Percentiles rank a stretch among this genome's conserved stretches.
These are phyloP conservation scores for Neospermospora avenae DNA, from an alignment of 2,329 filamentous ascomycete genomes.

Conservation along the genomic window DNA sequence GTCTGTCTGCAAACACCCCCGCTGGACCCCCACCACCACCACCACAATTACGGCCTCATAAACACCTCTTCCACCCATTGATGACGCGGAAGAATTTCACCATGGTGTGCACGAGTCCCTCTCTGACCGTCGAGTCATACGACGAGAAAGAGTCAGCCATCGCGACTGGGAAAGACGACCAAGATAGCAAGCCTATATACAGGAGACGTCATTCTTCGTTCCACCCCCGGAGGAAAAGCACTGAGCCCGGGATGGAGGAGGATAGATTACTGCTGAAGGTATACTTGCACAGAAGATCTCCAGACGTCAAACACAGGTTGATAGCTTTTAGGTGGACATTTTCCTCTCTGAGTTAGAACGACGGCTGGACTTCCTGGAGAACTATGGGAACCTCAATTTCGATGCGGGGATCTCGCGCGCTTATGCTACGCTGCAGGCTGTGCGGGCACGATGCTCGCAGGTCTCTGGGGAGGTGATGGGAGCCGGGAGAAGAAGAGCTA, in stretches of 20 bases:
- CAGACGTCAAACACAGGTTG: background rate
- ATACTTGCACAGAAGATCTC: conserved; percentile 12
- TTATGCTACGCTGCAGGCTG: conserved; percentile 80
- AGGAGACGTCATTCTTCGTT: conserved; percentile 54
- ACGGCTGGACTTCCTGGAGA: conserved; percentile 83
- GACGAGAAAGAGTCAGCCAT: conserved; percentile 24
- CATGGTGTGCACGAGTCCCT: conserved; percentile 35
- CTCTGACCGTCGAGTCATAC: conserved; percentile 35
- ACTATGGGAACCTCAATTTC: conserved; percentile 77
- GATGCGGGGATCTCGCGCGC: conserved; percentile 82
- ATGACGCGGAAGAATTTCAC: conserved; percentile 7
- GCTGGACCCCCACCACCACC: background rate
- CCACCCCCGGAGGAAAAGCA: conserved; percentile 50
- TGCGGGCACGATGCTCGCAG: conserved; percentile 82
- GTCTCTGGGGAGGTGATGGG: conserved; percentile 89
- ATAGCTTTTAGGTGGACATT: conserved; percentile 58
- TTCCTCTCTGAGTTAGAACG: conserved; percentile 85
- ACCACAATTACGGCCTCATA: background rate
- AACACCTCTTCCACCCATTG: background rate
- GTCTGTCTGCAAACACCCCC: background rate
- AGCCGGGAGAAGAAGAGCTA: conserved; percentile 76
- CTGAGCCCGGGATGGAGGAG: conserved; percentile 61
- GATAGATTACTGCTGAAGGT: conserved; percentile 59
- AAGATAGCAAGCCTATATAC: conserved; percentile 24
- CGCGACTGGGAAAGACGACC: conserved; percentile 21